A percentile compares a stretch with the other conserved stretches of the same genome.
phyloP scores from a whole-genome alignment of 352 stramenopile genomes.

The Globisporangium apiculatum region DNA sequence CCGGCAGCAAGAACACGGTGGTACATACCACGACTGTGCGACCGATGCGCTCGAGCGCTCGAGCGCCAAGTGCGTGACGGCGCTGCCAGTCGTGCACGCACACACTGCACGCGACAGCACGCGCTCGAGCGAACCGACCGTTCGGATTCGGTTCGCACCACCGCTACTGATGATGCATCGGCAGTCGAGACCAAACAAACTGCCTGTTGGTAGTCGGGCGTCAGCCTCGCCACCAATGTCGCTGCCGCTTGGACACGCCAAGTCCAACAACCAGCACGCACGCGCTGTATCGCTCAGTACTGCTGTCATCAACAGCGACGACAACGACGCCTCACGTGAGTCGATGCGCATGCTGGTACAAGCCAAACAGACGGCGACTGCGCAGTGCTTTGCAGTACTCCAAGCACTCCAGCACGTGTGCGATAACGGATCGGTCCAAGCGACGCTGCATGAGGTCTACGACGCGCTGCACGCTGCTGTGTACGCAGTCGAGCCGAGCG shows the following conservation, averaged over 20 bases:
- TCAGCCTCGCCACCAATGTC: too few species aligned
- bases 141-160: conserved; percentile 23
- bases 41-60: background rate
- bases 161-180: conserved; percentile 1
- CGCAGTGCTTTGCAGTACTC: conserved; percentile 26
- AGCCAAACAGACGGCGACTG: conserved; percentile 17
- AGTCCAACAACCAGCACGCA: conserved; percentile 1
- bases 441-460: conserved; percentile 19
- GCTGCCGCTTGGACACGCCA: background rate
- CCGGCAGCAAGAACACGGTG: background rate
- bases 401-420: conserved; percentile 17
- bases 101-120: background rate
- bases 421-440: conserved; percentile 18
- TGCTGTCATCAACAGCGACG: too few species aligned
- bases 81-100: conserved; percentile 1
- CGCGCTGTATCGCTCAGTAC: background rate
- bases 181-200: background rate
- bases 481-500: conserved; percentile 7
- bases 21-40: too few species aligned
- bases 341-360: background rate
- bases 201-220: too few species aligned
- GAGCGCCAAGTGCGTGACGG: background rate
- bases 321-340: too few species aligned
- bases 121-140: background rate
- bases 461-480: conserved; percentile 14